These are phyloP conservation scores for Colletotrichum chrysophilum DNA, from an alignment of 2,329 filamentous ascomycete genomes.

Conservation along the genomic window DNA sequence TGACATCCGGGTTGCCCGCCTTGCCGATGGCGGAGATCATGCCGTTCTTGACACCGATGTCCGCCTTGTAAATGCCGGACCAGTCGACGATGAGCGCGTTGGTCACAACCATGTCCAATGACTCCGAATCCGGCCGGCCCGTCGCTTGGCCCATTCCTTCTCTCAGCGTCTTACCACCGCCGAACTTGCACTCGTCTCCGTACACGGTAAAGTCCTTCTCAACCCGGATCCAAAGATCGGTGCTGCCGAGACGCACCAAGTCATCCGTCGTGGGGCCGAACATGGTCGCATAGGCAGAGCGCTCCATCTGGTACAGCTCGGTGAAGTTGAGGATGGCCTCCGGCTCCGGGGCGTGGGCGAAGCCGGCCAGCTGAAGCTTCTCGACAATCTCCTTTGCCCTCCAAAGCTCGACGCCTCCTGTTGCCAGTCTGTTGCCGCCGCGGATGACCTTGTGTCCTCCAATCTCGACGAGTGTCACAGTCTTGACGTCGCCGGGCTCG, in stretches of 20 bases:
- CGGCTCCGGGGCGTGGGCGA: constrained; percentile 77
- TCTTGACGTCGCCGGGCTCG: constrained; percentile 91
- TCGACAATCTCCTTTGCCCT: constrained; percentile 70
- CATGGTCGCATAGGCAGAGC: constrained; percentile 83
- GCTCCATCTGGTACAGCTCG: constrained; percentile 72
- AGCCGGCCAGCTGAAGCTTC: constrained; percentile 74
- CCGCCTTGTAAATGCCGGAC: constrained; percentile 93
- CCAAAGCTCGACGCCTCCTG: constrained; percentile 70
- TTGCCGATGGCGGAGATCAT: constrained; percentile 90
- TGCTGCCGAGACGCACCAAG: constrained; percentile 79
- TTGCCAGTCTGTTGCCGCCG: constrained; percentile 83
- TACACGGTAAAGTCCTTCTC: constrained; percentile 86
- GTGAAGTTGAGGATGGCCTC: constrained; percentile 57
- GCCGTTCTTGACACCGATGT: constrained; percentile 91
- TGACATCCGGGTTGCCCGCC: constrained; percentile 95
- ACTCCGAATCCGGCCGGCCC: constrained; percentile 73
- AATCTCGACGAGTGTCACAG: constrained; percentile 89
- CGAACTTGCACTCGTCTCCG: constrained; percentile 95
- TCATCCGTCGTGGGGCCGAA: constrained; percentile 94
- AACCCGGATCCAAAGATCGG: constrained; percentile 88
- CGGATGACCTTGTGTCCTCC: constrained; percentile 79
- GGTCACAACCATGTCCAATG: constrained; percentile 83
- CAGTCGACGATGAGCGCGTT: constrained; percentile 93
- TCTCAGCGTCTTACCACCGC: constrained; percentile 89
- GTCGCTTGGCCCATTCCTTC: constrained; percentile 96